Evolutionary conservation across 1,284 basidiomycete genomes (phyloP).

Genomic region (Pterula multifida): DNA sequence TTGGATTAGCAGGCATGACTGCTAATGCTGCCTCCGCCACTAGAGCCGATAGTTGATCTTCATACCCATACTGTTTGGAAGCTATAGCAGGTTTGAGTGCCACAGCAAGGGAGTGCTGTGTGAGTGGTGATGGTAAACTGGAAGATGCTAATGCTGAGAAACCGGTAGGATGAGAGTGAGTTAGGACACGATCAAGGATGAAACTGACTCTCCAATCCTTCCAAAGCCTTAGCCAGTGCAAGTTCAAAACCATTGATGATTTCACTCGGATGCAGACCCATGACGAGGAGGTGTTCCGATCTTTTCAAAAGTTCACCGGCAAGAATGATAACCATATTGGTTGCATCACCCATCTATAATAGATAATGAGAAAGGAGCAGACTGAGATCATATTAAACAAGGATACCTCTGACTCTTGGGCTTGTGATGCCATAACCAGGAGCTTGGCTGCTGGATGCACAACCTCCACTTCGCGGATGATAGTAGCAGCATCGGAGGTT

Average conservation of each 20-base stretch:
- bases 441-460: constrained; percentile 97
- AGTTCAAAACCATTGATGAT: constrained; percentile 94
- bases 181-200: constrained; percentile 3
- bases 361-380: background rate
- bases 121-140: constrained; percentile 69
- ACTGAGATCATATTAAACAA: constrained; percentile 3
- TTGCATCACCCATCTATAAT: constrained; percentile 87
- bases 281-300: constrained; percentile 84
- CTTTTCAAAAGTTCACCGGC: constrained; percentile 94
- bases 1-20: constrained; percentile 83
- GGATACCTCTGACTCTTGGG: constrained; percentile 87
- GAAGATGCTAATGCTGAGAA: constrained; percentile 48
- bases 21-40: constrained; percentile 89
- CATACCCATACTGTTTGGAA: constrained; percentile 94
- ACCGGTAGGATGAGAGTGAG: constrained; percentile 8
- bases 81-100: constrained; percentile 90
- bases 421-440: constrained; percentile 94
- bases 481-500: constrained; percentile 97
- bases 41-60: constrained; percentile 72
- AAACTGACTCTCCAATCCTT: constrained; percentile 82
- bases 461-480: constrained; percentile 96
- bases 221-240: constrained; percentile 76
- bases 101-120: constrained; percentile 60
- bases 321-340: constrained; percentile 91
- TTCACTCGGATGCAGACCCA: constrained; percentile 95